Base-by-base conservation (phyloP, 257 asterid genomes). In the Dorcoceras hygrometricum region DNA sequence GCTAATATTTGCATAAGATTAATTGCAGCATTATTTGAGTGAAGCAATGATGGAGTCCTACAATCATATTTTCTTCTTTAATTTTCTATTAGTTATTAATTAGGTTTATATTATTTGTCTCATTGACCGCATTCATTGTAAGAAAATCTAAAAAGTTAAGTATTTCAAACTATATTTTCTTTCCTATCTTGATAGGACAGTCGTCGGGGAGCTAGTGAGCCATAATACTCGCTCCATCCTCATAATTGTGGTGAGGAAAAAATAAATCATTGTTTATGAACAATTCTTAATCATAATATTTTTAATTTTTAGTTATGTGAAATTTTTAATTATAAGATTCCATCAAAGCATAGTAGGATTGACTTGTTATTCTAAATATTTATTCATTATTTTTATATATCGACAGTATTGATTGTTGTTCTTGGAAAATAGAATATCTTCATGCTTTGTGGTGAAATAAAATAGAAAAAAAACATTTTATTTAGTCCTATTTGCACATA, bases 91-190 rank as follows among this genome's bases (percentile, higher is more conserved):
- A 60, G 23, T 69, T 63, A 43, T 25, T 43, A 43, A 4, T 25
- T 48, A 59, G 67, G 65, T 34, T 36, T 43, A 50, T 55, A 70
- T 75, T 59, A 66, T 75, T 65, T 65, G 55, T 60, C 50, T 51
- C 53, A 23, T 53, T 72, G 72, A 72, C 72, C 16, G 22, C 64
- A 73, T 73, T 66, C 50, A 73, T 43, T 58, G 32, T 48, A 54
- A 53, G 3, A 57, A 63, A 57, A 55, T n/a, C 59, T 16, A 14
- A 43, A 43, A 43, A 43, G 18, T 9, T 11, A 12, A 39, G n/a
- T 39, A 39, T 12, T 39, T 39, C 50, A n/a, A 34, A 11, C 50
- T 39, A 39, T 39, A 39, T 39, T 39, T 39, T n/a, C 50, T 11
- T 39, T 39, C 6, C 50, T 39, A 36, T 36, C 11, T 36, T 11